Percentiles rank a stretch among this genome's conserved stretches.
Conservation (phyloP, 257 asterid genomes). For the Schizonepeta tenuifolia region DNA sequence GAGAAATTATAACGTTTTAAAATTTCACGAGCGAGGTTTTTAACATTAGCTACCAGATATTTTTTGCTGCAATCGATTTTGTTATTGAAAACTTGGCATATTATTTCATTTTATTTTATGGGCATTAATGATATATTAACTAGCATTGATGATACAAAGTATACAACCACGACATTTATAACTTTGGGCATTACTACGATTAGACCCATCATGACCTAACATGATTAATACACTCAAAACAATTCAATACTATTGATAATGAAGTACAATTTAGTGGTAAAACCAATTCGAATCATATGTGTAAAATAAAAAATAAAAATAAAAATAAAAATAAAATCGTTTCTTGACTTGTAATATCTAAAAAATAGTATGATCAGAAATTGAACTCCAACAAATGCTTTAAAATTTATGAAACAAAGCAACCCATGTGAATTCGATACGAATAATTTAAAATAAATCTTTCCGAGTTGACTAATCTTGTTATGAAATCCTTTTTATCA, state of each 20-base stretch:
- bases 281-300: no score
- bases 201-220: neutral
- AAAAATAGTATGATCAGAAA: neutral
- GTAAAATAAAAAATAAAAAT: no score
- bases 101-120: neutral
- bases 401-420: slow-evolving; percentile 22
- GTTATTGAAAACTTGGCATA: neutral
- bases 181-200: neutral
- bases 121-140: neutral
- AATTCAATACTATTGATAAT: no score
- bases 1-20: no score
- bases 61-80: neutral
- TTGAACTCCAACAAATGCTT: neutral
- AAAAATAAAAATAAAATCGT: no score
- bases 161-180: neutral
- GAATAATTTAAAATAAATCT: slow-evolving; percentile 7
- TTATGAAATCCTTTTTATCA: neutral
- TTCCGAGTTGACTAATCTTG: neutral
- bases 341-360: neutral
- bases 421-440: slow-evolving; percentile 30
- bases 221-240: neutral
- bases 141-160: neutral
- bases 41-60: neutral
- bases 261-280: no score
- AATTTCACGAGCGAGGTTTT: neutral